Percentiles rank a stretch among this genome's conserved stretches.
Conservation (phyloP, 2,329 filamentous ascomycete species). For the Seiridium cupressi region DNA sequence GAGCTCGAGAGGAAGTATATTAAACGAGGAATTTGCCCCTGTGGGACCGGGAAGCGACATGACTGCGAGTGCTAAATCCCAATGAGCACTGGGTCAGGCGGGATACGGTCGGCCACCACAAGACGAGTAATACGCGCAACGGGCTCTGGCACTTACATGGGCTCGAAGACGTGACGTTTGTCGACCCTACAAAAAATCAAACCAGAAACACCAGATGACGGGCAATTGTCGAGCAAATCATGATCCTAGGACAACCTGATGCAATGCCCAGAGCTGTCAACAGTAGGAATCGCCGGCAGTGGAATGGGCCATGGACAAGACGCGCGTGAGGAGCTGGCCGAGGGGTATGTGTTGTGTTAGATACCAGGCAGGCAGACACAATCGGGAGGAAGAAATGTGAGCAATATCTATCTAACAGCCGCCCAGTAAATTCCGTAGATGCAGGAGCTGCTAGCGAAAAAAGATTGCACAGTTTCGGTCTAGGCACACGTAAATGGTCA, state of each 20-base stretch:
- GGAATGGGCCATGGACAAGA: too few relatives aligned
- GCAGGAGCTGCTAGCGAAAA: conserved; percentile 98
- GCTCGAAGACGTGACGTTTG: not conserved
- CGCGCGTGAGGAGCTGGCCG: too few relatives aligned
- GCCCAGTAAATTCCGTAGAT: conserved; percentile 61
- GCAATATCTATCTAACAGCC: conserved; percentile 98
- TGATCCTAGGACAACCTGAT: too few relatives aligned
- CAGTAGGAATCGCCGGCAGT: too few relatives aligned
- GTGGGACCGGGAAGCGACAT: not conserved
- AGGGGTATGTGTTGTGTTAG: not conserved
- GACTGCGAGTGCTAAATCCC: not conserved
- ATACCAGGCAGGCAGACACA: not conserved
- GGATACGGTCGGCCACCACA: not conserved
- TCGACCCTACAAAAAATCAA: not conserved
- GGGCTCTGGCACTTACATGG: not conserved
- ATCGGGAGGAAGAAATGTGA: conserved; percentile 55
- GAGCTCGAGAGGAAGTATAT: conserved; percentile 3
- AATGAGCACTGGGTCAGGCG: not conserved
- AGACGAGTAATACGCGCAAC: not conserved
- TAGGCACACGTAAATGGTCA: conserved; percentile 94
- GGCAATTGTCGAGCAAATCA: not conserved
- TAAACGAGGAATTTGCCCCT: not conserved
- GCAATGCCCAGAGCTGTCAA: too few relatives aligned
- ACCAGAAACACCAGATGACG: not conserved
- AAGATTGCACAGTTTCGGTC: conserved; percentile 74